Percentiles rank a stretch among this genome's conserved stretches.
phyloP scores from a whole-genome alignment of 2,329 filamentous ascomycete species.

The Thielaviopsis musarum region DNA sequence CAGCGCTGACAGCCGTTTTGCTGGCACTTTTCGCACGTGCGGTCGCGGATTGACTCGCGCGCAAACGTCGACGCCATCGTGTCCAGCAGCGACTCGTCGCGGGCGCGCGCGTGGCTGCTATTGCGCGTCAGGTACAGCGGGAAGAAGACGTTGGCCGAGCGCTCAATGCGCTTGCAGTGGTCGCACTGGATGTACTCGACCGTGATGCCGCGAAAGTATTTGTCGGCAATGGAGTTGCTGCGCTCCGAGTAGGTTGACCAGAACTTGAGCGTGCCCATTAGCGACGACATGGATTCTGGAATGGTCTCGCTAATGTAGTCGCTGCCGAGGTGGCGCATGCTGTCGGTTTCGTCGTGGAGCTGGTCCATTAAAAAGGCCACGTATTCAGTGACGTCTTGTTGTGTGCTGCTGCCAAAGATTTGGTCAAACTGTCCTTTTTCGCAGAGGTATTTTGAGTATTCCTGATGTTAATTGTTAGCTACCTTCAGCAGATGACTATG shows the following conservation, averaged over 20 bases:
- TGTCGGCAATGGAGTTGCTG: conserved; percentile 61
- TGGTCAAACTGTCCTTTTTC: conserved; percentile 17
- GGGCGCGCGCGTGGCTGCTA: conserved; percentile 19
- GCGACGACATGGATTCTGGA: conserved; percentile 3
- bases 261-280: conserved; percentile 46
- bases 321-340: conserved; percentile 25
- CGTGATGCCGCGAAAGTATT: conserved; percentile 62
- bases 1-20: conserved; percentile 51
- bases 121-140: conserved; percentile 18
- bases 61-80: conserved; percentile 33
- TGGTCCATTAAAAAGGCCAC: conserved; percentile 67
- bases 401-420: conserved; percentile 53
- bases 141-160: conserved; percentile 37
- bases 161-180: conserved; percentile 29
- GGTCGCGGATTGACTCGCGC: conserved; percentile 49
- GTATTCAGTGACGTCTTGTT: conserved; percentile 89
- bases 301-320: conserved; percentile 9
- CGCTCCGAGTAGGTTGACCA: conserved; percentile 56
- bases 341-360: conserved; percentile 74
- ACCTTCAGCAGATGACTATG: no score
- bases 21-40: conserved; percentile 62
- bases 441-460: conserved; percentile 33
- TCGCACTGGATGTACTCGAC: conserved; percentile 48
- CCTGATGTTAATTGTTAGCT: conserved; percentile 23
- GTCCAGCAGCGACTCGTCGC: conserved; percentile 49